phyloP scores from a whole-genome alignment of 116 monocot genomes.

The Phalaenopsis hybrid region DNA sequence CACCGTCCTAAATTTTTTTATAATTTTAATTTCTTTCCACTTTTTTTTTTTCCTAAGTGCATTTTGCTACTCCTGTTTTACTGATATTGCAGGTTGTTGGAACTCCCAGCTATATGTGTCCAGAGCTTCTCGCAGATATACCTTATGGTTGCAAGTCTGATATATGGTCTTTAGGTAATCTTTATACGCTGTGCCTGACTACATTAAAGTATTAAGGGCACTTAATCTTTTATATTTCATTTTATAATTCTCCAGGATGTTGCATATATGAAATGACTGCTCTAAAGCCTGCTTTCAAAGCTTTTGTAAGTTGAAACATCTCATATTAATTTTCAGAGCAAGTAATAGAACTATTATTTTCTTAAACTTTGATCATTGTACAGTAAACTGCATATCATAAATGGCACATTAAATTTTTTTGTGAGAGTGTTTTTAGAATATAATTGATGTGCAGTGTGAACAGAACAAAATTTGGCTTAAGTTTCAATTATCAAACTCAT shows the following conservation, averaged over 20 bases:
- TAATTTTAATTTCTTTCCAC: not conserved
- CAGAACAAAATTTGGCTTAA: no score
- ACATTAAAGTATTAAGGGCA: not conserved
- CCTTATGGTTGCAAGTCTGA: constrained; percentile 98
- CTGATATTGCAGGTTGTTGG: constrained; percentile 65
- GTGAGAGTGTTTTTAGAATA: no score
- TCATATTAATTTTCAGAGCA: not conserved
- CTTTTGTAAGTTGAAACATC: constrained; percentile 71
- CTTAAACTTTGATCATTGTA: not conserved
- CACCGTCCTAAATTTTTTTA: not conserved
- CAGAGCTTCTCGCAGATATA: constrained; percentile 98
- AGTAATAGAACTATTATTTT: not conserved
- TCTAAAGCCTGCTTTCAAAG: constrained; percentile 93
- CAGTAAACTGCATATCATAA: no score
- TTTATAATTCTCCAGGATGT: constrained; percentile 59
- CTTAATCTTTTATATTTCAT: constrained; percentile 5
- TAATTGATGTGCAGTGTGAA: no score
- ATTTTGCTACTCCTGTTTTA: not conserved
- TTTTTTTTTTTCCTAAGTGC: not conserved
- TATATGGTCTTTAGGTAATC: constrained; percentile 92
- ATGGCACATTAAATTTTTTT: no score
- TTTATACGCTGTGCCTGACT: not conserved
- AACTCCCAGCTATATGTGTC: constrained; percentile 99
- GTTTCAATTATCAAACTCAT: no score
- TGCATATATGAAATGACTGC: constrained; percentile 99